A percentile compares a stretch with the other conserved stretches of the same genome.
Conservation (phyloP, 306 rosid species). For the Fagus sylvatica region DNA sequence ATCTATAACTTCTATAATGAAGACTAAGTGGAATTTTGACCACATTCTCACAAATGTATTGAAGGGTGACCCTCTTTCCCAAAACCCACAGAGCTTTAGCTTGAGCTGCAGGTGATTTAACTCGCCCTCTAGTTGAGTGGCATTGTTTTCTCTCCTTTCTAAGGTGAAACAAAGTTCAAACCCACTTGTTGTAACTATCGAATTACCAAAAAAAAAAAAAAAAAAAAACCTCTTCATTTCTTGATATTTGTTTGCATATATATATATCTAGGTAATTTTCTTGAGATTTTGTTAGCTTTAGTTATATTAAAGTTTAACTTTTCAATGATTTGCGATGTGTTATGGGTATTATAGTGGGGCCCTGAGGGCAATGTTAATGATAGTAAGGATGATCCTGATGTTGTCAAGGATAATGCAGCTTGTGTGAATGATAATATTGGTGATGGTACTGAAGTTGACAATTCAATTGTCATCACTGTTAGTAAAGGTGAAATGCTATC, state of each 20-base stretch:
- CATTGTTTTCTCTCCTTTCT: too few relatives aligned
- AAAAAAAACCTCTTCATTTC: too few relatives aligned
- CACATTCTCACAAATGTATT: constrained; percentile 48
- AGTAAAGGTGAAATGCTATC: neutral
- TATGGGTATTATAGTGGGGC: constrained; percentile 12
- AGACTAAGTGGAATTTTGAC: constrained; percentile 56
- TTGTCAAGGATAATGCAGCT: constrained; percentile 1
- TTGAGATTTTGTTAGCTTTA: neutral
- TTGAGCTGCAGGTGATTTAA: too few relatives aligned
- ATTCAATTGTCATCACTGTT: neutral
- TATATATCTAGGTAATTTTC: neutral
- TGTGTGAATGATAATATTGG: neutral
- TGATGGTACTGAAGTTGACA: neutral
- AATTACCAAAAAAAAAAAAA: too few relatives aligned
- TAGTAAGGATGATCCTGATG: neutral
- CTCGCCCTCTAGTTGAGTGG: too few relatives aligned
- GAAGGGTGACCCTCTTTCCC: constrained; percentile 48
- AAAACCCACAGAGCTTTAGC: constrained; percentile 4
- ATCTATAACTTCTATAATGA: constrained; percentile 25
- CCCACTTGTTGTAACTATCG: too few relatives aligned
- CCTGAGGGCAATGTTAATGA: constrained; percentile 7
- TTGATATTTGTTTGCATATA: neutral
- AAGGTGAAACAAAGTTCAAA: constrained; percentile 16
- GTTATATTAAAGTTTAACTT: neutral
- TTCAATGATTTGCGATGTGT: neutral